These are phyloP conservation scores for Euryodendron excelsum DNA, from an alignment of 148 eudicot genomes.

Conservation along the genomic window DNA sequence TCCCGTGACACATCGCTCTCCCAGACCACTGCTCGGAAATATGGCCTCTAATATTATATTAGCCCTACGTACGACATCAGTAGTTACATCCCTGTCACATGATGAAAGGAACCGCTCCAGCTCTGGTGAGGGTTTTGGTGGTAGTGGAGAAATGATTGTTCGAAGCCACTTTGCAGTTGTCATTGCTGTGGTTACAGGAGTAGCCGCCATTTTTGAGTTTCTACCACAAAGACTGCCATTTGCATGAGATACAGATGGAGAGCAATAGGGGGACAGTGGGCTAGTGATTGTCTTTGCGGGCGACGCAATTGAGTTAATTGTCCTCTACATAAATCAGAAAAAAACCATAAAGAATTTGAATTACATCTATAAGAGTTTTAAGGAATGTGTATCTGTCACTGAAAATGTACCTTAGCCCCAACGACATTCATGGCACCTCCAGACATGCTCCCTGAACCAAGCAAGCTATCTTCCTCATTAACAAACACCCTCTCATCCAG, in stretches of 20 bases:
- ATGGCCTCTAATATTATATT: slow-evolving; percentile 87
- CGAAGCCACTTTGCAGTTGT: slow-evolving; percentile 97
- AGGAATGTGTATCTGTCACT: not conserved
- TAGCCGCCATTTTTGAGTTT: slow-evolving; percentile 48
- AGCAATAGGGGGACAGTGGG: slow-evolving; percentile 69
- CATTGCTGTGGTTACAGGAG: slow-evolving; percentile 99
- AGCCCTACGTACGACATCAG: slow-evolving; percentile 70
- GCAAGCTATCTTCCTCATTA: slow-evolving; percentile 77
- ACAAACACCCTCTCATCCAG: slow-evolving; percentile 85
- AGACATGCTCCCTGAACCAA: slow-evolving; percentile 87
- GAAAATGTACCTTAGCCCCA: slow-evolving; percentile 62
- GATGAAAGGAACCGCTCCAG: slow-evolving; percentile 65
- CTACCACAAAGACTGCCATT: slow-evolving; percentile 35
- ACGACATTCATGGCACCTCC: slow-evolving; percentile 62
- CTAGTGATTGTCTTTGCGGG: slow-evolving; percentile 76
- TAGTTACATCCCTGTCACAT: slow-evolving; percentile 71
- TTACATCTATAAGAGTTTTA: not conserved
- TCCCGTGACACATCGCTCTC: slow-evolving; percentile 56
- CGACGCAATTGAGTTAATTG: slow-evolving; percentile 59
- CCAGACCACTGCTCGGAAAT: slow-evolving; percentile 75
- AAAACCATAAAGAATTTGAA: not conserved
- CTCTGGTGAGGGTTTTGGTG: slow-evolving; percentile 70
- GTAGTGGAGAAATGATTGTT: slow-evolving; percentile 72
- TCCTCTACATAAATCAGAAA: slow-evolving; percentile 47
- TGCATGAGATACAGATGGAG: slow-evolving; percentile 48